Percentiles rank a stretch among this genome's conserved stretches.
These are phyloP conservation scores for Glomus cerebriforme DNA, from an alignment of 192 early-diverging fungal genomes.

Conservation along the genomic window DNA sequence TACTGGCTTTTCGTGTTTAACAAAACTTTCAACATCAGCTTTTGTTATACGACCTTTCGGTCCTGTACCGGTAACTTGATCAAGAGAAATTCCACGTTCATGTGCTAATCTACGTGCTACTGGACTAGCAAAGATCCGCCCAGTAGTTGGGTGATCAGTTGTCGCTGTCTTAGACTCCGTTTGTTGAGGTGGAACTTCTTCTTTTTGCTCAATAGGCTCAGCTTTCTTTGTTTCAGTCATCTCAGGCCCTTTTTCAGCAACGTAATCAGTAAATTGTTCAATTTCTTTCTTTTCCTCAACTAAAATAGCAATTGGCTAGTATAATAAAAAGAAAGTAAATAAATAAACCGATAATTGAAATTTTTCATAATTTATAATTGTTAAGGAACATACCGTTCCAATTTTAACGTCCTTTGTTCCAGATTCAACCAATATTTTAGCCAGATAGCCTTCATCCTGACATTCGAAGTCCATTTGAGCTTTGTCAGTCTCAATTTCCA, in stretches of 20 bases:
- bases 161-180: conserved; percentile 30
- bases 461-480: conserved; percentile 99
- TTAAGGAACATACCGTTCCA: conserved; percentile 56
- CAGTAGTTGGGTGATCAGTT: conserved; percentile 40
- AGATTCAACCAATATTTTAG: conserved; percentile 84
- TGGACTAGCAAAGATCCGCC: conserved; percentile 82
- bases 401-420: conserved; percentile 90
- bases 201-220: conserved; percentile 15
- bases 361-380: no score
- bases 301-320: conserved; percentile 85
- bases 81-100: conserved; percentile 79
- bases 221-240: conserved; percentile 43
- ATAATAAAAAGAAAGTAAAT: background rate
- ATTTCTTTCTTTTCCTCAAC: conserved; percentile 89
- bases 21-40: conserved; percentile 80
- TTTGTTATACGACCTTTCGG: conserved; percentile 90
- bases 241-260: conserved; percentile 49
- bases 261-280: conserved; percentile 83
- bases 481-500: conserved; percentile 99
- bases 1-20: conserved; percentile 43
- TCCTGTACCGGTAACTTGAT: conserved; percentile 80
- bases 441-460: conserved; percentile 96
- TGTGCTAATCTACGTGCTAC: conserved; percentile 83
- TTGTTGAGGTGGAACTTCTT: conserved; percentile 31
- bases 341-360: no score